Percentiles rank a stretch among this genome's conserved stretches.
Evolutionary conservation across 352 stramenopile genomes (phyloP).

Genomic region (Ophiocytium majus): DNA sequence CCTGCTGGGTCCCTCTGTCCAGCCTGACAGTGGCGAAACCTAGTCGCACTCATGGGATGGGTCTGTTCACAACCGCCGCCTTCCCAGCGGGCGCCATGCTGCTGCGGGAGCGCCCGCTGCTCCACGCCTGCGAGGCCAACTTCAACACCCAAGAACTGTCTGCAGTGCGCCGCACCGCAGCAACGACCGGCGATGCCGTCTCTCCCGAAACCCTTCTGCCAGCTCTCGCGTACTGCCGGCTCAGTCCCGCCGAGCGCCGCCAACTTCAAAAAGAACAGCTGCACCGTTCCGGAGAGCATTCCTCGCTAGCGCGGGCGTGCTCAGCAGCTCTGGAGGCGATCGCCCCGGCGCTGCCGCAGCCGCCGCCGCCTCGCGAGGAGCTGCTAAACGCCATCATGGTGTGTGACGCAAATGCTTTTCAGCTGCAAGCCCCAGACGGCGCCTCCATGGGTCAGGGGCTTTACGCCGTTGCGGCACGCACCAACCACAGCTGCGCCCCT

Average conservation of each 20-base stretch:
- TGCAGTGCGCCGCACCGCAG: not conserved
- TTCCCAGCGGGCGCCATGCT: not conserved
- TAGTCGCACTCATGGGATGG: not conserved
- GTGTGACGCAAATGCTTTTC: slow-evolving; percentile 21
- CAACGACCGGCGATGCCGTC: not conserved
- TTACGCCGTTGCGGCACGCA: not conserved
- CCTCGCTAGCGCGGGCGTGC: not conserved
- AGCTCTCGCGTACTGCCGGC: not conserved
- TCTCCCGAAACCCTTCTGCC: not conserved
- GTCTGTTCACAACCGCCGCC: not conserved
- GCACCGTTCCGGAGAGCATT: not conserved
- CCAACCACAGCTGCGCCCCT: not conserved
- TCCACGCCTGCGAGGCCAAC: too few species aligned
- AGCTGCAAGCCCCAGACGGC: not conserved
- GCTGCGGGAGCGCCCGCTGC: not conserved
- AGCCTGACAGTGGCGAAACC: not conserved
- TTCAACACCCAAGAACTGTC: too few species aligned
- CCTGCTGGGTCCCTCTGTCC: not conserved
- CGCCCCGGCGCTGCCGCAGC: not conserved
- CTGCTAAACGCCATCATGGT: not conserved
- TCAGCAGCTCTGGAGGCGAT: not conserved
- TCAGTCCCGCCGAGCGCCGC: not conserved
- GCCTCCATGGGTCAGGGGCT: not conserved
- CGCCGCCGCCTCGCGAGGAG: not conserved
- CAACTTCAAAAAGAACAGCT: not conserved